Conservation (phyloP, 202 grass and related monocot genomes). For the Elaeis oleifera region DNA sequence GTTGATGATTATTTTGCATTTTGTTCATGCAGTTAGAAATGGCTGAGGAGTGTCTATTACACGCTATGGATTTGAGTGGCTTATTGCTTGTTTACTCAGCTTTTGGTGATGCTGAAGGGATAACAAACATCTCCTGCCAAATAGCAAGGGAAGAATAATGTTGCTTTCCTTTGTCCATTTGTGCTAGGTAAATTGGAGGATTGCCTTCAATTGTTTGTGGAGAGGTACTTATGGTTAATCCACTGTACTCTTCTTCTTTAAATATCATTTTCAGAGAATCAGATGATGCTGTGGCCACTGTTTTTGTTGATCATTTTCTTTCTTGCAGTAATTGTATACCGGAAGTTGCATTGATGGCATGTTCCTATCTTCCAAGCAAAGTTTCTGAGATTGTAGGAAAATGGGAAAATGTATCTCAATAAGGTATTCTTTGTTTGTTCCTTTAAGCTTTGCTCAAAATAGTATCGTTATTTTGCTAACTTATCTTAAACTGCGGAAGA, state of each 20-base stretch:
- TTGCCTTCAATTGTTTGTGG: constrained; percentile 64
- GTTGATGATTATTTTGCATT: constrained; percentile 9
- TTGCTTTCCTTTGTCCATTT: constrained; percentile 71
- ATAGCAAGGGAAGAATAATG: constrained; percentile 76
- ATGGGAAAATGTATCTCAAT: constrained; percentile 70
- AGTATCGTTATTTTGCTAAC: no score
- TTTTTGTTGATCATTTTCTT: background rate
- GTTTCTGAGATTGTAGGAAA: constrained; percentile 29
- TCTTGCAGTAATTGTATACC: constrained; percentile 61
- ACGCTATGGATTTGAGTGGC: constrained; percentile 62
- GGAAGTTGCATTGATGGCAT: constrained; percentile 62
- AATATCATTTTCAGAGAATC: background rate
- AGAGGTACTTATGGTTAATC: constrained; percentile 34
- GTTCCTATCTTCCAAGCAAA: constrained; percentile 85
- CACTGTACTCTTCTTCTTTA: background rate
- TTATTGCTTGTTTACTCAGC: constrained; percentile 74
- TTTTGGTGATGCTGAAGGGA: constrained; percentile 52
- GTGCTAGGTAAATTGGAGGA: constrained; percentile 76
- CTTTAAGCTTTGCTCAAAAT: no score
- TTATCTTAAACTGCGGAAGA: no score
- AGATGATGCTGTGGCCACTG: background rate
- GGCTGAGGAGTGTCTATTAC: constrained; percentile 64
- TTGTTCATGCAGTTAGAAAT: constrained; percentile 45
- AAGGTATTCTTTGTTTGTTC: constrained; percentile 18
- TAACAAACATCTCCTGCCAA: constrained; percentile 47